Evolutionary conservation across 2,329 filamentous ascomycete genomes (phyloP).

Genomic region (Aspergillus aculeatus): DNA sequence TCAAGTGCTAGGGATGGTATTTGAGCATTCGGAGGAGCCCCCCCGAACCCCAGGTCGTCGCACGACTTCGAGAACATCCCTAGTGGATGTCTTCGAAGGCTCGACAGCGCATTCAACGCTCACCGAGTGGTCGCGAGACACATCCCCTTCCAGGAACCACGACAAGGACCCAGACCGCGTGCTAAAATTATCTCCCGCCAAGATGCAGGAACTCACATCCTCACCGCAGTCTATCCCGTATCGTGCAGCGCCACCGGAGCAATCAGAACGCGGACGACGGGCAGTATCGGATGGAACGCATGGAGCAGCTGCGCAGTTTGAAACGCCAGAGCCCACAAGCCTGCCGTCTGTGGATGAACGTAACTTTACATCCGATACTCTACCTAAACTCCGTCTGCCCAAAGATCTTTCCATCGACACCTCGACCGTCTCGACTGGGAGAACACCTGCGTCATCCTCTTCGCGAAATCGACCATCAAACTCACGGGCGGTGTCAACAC

Average conservation of each 20-base stretch:
- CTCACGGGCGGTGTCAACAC: slow-evolving; percentile 40
- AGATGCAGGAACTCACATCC: slow-evolving; percentile 55
- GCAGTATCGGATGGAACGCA: slow-evolving; percentile 23
- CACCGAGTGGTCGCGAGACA: slow-evolving; percentile 24
- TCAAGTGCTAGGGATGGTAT: slow-evolving; percentile 21
- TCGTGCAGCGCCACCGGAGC: slow-evolving; percentile 36
- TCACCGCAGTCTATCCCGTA: slow-evolving; percentile 56
- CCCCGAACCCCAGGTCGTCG: slow-evolving; percentile 9
- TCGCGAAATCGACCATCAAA: slow-evolving; percentile 32
- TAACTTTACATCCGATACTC: slow-evolving; percentile 18
- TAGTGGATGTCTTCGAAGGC: slow-evolving; percentile 33
- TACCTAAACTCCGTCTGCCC: slow-evolving; percentile 22
- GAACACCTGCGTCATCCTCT: slow-evolving; percentile 20
- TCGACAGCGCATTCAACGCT: slow-evolving; percentile 24
- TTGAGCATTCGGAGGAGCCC: slow-evolving; percentile 17
- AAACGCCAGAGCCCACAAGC: slow-evolving; percentile 15
- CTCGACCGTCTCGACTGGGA: neutral
- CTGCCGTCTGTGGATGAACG: slow-evolving; percentile 30
- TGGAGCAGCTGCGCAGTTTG: slow-evolving; percentile 10
- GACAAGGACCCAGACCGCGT: slow-evolving; percentile 31
- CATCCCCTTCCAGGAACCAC: slow-evolving; percentile 21
- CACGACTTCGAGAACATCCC: slow-evolving; percentile 21
- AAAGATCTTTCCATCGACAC: slow-evolving; percentile 21
- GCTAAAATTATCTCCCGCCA: slow-evolving; percentile 54
- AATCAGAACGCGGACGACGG: slow-evolving; percentile 20